phyloP scores from a whole-genome alignment of 352 stramenopile genomes.

The Phytopythium mirpurense region DNA sequence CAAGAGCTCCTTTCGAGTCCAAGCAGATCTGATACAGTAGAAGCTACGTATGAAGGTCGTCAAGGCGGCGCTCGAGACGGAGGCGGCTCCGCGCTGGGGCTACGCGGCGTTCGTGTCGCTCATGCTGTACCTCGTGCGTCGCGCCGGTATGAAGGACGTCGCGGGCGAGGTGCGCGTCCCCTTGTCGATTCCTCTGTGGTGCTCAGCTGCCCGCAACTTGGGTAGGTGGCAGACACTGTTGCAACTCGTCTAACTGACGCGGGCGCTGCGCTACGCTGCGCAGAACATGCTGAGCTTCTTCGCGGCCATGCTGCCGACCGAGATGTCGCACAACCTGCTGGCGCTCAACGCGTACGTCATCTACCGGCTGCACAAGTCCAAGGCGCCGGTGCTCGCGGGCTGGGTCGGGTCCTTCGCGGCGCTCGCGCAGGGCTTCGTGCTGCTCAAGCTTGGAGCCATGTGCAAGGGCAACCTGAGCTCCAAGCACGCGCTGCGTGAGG shows the following conservation, averaged over 20 bases:
- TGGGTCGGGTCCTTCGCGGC: conserved; percentile 47
- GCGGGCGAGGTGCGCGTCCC: conserved; percentile 23
- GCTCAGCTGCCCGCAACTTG: no score
- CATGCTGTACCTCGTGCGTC: conserved; percentile 37
- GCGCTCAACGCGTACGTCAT: conserved; percentile 38
- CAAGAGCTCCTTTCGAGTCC: not conserved
- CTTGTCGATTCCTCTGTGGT: no score
- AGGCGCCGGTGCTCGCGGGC: conserved; percentile 27
- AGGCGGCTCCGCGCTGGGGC: conserved; percentile 25
- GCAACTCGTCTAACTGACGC: no score
- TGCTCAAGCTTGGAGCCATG: conserved; percentile 38
- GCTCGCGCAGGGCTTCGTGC: conserved; percentile 36
- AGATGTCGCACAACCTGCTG: conserved; percentile 58
- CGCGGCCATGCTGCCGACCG: conserved; percentile 42
- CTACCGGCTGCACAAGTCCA: conserved; percentile 39
- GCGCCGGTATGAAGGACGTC: conserved; percentile 40
- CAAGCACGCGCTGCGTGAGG: conserved; percentile 35
- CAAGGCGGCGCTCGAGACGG: conserved; percentile 16
- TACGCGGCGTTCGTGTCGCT: conserved; percentile 30
- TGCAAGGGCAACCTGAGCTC: conserved; percentile 41
- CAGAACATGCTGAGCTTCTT: conserved; percentile 57
- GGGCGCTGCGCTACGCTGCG: not conserved
- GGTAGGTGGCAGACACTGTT: no score
- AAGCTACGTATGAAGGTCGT: conserved; percentile 26
- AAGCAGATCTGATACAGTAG: not conserved